Percentiles rank a stretch among this genome's conserved stretches.
Evolutionary conservation across 2,329 filamentous ascomycete genomes (phyloP).

Genomic region (Microcyclosporella mali): DNA sequence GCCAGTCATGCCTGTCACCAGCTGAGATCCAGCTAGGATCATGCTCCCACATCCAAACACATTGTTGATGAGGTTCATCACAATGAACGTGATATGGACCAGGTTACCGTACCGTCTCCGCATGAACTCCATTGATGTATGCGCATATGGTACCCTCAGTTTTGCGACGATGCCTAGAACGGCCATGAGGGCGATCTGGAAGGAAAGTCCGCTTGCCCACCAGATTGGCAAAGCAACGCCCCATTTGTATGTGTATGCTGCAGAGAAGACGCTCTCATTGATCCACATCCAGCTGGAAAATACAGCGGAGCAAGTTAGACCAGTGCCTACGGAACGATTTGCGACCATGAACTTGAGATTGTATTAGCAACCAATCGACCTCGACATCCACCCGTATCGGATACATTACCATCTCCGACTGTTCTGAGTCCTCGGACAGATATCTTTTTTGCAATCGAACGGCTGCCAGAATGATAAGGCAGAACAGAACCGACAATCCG

Average conservation of each 20-base stretch:
- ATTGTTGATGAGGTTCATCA: conserved; percentile 28
- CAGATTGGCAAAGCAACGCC: conserved; percentile 26
- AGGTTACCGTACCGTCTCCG: conserved; percentile 31
- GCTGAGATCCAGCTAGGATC: conserved; percentile 26
- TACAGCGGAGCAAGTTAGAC: conserved; percentile 29
- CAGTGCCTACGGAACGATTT: conserved; percentile 25
- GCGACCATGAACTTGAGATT: conserved; percentile 32
- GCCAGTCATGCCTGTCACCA: conserved; percentile 36
- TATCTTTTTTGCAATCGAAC: conserved; percentile 43
- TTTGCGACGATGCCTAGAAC: conserved; percentile 46
- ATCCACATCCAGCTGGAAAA: conserved; percentile 37
- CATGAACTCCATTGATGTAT: conserved; percentile 48
- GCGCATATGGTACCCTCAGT: conserved; percentile 46
- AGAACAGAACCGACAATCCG: conserved; percentile 45
- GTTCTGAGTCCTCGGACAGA: conserved; percentile 38
- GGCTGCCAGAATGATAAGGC: conserved; percentile 42
- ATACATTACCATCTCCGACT: conserved; percentile 37
- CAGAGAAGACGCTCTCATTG: conserved; percentile 38
- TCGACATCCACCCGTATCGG: not conserved
- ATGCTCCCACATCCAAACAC: conserved; percentile 36
- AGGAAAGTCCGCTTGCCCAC: conserved; percentile 37
- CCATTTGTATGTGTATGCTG: conserved; percentile 32
- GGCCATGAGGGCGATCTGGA: conserved; percentile 48
- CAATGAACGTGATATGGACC: conserved; percentile 24
- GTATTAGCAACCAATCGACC: not conserved